Evolutionary conservation across 371 early-diverging fungal species (phyloP), one percentile per base, ranked within the genome.

Genomic region (Lichtheimia hyalospora): DNA sequence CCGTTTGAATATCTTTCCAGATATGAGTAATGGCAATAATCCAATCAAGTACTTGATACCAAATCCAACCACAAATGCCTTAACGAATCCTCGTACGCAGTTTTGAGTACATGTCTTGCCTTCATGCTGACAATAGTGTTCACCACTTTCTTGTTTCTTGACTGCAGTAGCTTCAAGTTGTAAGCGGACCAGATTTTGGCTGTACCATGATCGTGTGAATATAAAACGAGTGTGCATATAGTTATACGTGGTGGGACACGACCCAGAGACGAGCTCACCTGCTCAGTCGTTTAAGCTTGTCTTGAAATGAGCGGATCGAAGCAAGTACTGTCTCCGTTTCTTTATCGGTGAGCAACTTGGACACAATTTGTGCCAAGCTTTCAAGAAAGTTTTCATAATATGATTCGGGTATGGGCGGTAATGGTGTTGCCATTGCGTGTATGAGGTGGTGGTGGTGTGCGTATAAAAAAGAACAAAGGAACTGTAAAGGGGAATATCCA

Each of bases 341-440:
- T 44, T 81, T 80, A 73, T 92, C 90, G 12, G 94, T 92, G 60
- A 94, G 73, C 23, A 90, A 84, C 66, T 83, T 81, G 50, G 89
- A 88, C 55, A 89, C 74, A 49, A 94, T 65, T 54, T 82, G 89
- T 16, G 93, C 93, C 18, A 91, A 73, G 39, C 84, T 84, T 75
- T 92, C 93, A 52, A 92, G 71, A 58, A 91, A 92, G 74, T 89
- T 88, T 64, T 89, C 89, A 75, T 82, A 86, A 25, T 76, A 80
- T 24, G 73, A 68, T 41, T 57, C 57, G 10, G 73, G 66, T 27
- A 73, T 49, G n/a, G 69, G 60, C 14, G 72, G 44, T 34, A 34
- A 34, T 34, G 34, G 34, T 10, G 34, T 34, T 34, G 34, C 34
- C 34, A 34, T 34, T 34, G 34, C 10, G 10, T 34, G 34, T 34